phyloP scores from a whole-genome alignment of 306 rosid genomes.

The Prunus campanulata region DNA sequence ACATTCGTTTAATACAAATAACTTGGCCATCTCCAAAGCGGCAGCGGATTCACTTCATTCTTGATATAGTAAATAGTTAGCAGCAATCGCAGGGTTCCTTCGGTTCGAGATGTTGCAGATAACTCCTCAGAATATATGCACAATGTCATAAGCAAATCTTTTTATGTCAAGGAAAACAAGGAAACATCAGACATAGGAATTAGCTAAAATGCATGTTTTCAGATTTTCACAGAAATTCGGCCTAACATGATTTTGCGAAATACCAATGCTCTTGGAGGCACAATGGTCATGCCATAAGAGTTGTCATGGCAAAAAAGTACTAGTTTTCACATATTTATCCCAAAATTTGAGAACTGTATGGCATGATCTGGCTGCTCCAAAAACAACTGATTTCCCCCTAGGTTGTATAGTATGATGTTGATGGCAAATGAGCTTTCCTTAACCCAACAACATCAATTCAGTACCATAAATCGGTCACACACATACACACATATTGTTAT shows the following conservation, averaged over 20 bases:
- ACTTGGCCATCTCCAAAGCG: neutral
- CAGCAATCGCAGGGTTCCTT: constrained; percentile 14
- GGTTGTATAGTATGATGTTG: neutral
- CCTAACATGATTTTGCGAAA: too few species aligned
- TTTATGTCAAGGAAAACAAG: constrained; percentile 43
- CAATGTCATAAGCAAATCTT: constrained; percentile 91
- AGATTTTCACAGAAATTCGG: neutral
- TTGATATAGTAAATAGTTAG: neutral
- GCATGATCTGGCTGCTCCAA: neutral
- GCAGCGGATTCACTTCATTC: constrained; percentile 4
- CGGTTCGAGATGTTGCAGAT: neutral
- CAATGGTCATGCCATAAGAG: neutral
- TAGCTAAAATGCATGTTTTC: too few species aligned
- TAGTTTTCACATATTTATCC: neutral
- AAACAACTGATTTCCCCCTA: neutral
- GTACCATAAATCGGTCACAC: neutral
- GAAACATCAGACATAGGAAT: neutral
- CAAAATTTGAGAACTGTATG: neutral
- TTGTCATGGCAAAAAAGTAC: neutral
- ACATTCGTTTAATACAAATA: constrained; percentile 4
- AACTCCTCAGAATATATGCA: constrained; percentile 73
- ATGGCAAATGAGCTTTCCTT: neutral
- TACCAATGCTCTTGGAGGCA: neutral
- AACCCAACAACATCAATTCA: too few species aligned
- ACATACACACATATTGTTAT: neutral